Percentiles rank a stretch among this genome's conserved stretches.
These are phyloP conservation scores for Diversispora eburnea DNA, from an alignment of 192 early-diverging fungal species.

Conservation along the genomic window DNA sequence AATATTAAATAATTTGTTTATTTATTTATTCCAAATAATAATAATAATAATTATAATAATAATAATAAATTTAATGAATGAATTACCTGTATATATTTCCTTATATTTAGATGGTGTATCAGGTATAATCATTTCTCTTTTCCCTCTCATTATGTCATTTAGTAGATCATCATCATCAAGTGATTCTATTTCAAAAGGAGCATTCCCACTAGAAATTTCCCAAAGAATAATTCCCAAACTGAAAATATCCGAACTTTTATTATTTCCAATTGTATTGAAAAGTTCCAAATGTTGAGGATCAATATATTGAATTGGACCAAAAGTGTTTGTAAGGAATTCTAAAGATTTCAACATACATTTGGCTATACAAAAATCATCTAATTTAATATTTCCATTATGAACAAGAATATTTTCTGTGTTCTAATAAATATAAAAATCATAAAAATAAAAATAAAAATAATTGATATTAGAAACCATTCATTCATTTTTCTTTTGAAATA, in stretches of 20 bases:
- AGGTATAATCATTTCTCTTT: slow-evolving; percentile 2
- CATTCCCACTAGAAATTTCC: not conserved
- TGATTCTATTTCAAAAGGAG: not conserved
- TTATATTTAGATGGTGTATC: not conserved
- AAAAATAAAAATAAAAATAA: not conserved
- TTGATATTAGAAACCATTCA: no score
- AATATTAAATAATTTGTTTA: no score
- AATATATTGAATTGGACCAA: not conserved
- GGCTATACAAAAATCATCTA: not conserved
- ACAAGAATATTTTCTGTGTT: not conserved
- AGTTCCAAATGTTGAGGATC: not conserved
- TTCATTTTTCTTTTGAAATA: not conserved
- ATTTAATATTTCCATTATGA: not conserved
- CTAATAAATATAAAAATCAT: not conserved
- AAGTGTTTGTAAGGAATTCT: not conserved
- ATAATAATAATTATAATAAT: not conserved
- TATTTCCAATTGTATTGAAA: not conserved
- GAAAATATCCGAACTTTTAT: not conserved
- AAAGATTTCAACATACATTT: not conserved
- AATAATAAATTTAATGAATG: not conserved
- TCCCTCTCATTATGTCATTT: not conserved
- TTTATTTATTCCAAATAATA: not conserved
- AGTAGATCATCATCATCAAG: not conserved
- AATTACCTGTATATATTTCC: not conserved
- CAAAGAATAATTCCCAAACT: not conserved